Conservation (phyloP, 2,329 filamentous ascomycete species). For the Cadophora sp. region DNA sequence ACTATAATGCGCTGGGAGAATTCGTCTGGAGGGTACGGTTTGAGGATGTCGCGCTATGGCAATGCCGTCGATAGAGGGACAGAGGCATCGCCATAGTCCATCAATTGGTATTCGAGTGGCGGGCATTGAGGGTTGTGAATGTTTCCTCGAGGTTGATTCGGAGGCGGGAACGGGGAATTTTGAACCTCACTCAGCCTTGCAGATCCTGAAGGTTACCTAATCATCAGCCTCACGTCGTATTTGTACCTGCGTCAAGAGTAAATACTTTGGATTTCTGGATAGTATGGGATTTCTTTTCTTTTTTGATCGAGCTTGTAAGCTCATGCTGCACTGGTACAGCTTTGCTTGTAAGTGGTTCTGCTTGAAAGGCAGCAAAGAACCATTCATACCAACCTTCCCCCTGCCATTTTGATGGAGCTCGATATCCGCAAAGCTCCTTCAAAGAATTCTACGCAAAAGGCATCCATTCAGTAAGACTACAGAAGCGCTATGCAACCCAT, state of each 20-base stretch:
- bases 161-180: conserved; percentile 7
- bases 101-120: conserved; percentile 52
- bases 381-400: neutral
- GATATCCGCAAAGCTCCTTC: neutral
- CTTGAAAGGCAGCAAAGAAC: neutral
- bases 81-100: conserved; percentile 69
- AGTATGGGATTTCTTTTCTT: neutral
- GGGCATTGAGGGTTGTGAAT: conserved; percentile 42
- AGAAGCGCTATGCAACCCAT: conserved; percentile 15
- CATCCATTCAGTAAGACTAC: neutral
- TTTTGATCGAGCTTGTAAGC: conserved; percentile 9
- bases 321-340: neutral
- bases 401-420: neutral
- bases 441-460: neutral
- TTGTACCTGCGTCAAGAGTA: conserved; percentile 9
- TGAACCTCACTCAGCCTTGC: conserved; percentile 24
- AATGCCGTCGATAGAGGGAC: conserved; percentile 58
- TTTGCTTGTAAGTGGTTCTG: neutral
- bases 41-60: conserved; percentile 43
- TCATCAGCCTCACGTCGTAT: neutral
- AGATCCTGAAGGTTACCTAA: conserved; percentile 18
- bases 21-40: conserved; percentile 2
- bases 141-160: conserved; percentile 2
- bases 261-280: neutral
- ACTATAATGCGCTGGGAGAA: neutral